These are phyloP conservation scores for Tolypocladium tropicale DNA, from an alignment of 2,329 filamentous ascomycete genomes.

Conservation along the genomic window DNA sequence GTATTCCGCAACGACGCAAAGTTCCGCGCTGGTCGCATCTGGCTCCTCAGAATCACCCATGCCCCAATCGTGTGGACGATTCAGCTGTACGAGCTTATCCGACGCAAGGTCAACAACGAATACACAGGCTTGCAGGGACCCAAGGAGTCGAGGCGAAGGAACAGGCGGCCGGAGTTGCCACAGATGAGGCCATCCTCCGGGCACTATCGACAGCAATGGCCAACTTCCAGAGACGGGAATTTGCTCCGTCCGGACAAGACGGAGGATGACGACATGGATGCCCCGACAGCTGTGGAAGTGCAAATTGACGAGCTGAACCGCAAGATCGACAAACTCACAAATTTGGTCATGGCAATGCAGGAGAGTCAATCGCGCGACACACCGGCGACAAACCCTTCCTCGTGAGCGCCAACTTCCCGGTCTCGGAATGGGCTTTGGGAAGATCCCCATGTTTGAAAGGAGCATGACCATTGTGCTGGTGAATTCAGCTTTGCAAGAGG, in stretches of 20 bases:
- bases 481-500: no score
- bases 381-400: not conserved
- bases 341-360: slow-evolving; percentile 40
- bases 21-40: slow-evolving; percentile 51
- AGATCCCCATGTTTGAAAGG: no score
- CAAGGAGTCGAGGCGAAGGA: slow-evolving; percentile 14
- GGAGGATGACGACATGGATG: slow-evolving; percentile 25
- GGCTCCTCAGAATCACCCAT: slow-evolving; percentile 53
- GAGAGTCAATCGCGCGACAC: not conserved
- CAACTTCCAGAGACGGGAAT: slow-evolving; percentile 8
- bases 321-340: slow-evolving; percentile 50
- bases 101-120: slow-evolving; percentile 27
- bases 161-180: slow-evolving; percentile 10
- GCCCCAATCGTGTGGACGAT: slow-evolving; percentile 61
- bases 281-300: slow-evolving; percentile 33
- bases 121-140: slow-evolving; percentile 40
- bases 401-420: no score
- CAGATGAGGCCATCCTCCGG: slow-evolving; percentile 7
- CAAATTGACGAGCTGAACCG: slow-evolving; percentile 42
- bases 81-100: slow-evolving; percentile 51
- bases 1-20: slow-evolving; percentile 52
- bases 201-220: slow-evolving; percentile 3
- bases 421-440: no score
- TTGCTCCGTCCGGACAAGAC: slow-evolving; percentile 6
- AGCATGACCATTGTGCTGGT: no score